Evolutionary conservation across 208 protist species (phyloP).

Genomic region (Crithidia fasciculata): DNA sequence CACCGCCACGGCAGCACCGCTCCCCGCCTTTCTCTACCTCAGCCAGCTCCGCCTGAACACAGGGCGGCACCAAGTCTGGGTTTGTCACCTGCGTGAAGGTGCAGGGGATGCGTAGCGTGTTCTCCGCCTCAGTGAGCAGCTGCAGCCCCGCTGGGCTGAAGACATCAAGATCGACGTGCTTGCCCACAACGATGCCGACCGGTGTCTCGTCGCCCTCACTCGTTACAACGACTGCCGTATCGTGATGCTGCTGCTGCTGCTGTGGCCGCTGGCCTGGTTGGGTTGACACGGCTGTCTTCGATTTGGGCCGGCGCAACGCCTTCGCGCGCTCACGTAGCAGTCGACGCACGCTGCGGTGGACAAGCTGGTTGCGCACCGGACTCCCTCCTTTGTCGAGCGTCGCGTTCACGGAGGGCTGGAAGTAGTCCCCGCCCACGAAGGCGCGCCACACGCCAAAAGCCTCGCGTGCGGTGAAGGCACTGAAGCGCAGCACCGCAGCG

Average conservation of each 20-base stretch:
- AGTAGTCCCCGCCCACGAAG: conserved; percentile 84
- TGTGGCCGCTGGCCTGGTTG: background rate
- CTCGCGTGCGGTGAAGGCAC: conserved; percentile 45
- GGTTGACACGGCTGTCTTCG: too few relatives aligned
- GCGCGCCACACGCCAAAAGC: conserved; percentile 80
- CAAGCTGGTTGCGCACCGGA: conserved; percentile 73
- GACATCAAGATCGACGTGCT: conserved; percentile 33
- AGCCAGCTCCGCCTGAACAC: conserved; percentile 58
- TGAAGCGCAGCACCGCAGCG: conserved; percentile 59
- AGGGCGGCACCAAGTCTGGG: conserved; percentile 48
- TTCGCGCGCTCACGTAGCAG: conserved; percentile 40
- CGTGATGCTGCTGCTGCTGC: conserved; percentile 8
- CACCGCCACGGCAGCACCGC: background rate
- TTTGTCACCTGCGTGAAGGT: conserved; percentile 77
- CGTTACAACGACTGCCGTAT: background rate
- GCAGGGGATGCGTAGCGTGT: conserved; percentile 55
- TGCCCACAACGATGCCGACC: conserved; percentile 26
- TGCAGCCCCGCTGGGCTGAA: conserved; percentile 23
- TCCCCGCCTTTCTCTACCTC: conserved; percentile 39
- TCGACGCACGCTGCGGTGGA: conserved; percentile 51
- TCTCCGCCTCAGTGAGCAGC: conserved; percentile 42
- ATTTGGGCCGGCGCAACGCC: background rate
- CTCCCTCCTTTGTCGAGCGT: conserved; percentile 70
- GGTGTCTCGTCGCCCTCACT: conserved; percentile 7
- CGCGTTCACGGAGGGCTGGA: conserved; percentile 66